phyloP scores from a whole-genome alignment of 129 eudicot species.

The Flaveria brownii region DNA sequence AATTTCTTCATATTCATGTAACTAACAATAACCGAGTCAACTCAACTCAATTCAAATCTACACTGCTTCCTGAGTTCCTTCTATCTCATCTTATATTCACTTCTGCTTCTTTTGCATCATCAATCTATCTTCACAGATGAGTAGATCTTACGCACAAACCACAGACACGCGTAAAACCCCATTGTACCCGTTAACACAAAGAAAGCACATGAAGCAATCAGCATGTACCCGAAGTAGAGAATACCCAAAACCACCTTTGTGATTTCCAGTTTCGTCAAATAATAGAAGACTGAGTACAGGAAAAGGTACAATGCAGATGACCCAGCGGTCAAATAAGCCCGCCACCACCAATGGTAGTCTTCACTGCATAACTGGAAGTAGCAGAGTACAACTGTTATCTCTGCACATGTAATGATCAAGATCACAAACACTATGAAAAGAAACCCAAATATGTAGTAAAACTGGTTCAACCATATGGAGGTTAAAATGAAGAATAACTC shows the following conservation, averaged over 20 bases:
- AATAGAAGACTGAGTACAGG: constrained; percentile 75
- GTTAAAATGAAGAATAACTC: constrained; percentile 81
- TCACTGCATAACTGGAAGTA: constrained; percentile 90
- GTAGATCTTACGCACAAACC: constrained; percentile 82
- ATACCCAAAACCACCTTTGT: constrained; percentile 75
- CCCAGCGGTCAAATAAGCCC: constrained; percentile 82
- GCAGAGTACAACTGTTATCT: constrained; percentile 75
- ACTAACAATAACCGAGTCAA: constrained; percentile 10
- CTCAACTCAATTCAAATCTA: constrained; percentile 33
- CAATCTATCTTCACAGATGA: constrained; percentile 86
- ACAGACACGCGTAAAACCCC: constrained; percentile 72
- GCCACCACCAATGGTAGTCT: constrained; percentile 94
- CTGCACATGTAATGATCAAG: constrained; percentile 75
- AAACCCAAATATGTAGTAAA: constrained; percentile 85
- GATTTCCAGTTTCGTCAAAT: constrained; percentile 80
- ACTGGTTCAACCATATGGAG: constrained; percentile 86
- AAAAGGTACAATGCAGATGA: constrained; percentile 80
- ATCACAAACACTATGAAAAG: constrained; percentile 79
- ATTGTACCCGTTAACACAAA: constrained; percentile 79
- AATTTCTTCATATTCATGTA: constrained; percentile 18
- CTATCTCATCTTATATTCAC: constrained; percentile 7
- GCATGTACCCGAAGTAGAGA: constrained; percentile 75
- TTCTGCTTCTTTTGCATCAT: constrained; percentile 21
- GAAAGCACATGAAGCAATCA: constrained; percentile 72
- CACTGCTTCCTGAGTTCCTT: constrained; percentile 15